Base-by-base conservation (phyloP, 2,329 filamentous ascomycete genomes). In the Ophioceras dolichostomum region DNA sequence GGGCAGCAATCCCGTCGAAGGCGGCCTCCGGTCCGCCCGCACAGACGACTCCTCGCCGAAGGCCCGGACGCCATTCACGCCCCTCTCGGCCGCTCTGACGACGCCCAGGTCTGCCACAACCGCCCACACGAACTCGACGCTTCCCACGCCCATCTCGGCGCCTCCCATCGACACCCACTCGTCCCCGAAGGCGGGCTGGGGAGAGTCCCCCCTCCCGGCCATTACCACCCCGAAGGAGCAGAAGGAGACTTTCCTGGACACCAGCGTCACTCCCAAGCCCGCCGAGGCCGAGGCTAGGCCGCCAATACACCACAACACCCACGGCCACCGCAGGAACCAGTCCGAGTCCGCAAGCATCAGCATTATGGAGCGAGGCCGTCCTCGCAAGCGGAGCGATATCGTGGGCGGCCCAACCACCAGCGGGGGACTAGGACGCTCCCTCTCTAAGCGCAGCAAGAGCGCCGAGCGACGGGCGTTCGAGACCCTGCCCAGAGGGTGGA, bases 281-380 rank as follows among this genome's bases (percentile, higher is more conserved):
- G 57, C 59, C 6, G 58, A 59, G 27, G 41, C 12, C 19, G 32
- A 34, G 32, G 16, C 31, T 19, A 18, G 32, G 10, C 32, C 32
- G n/a, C 32, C 32, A 4, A 13, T 34, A 13, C 24, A 34, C 17
- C 32, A 34, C 21, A 34, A 34, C 21, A 10, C 21, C 20, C 28
- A 32, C 28, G 50, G 60, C 4, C 73, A 78, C 46, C 62, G 63
- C 37, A 61, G 73, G 34, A 65, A 66, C 16, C 65, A 65, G 35
- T 79, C 75, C 1, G 75, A 79, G 39, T 65, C 68, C 0, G 69
- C 63, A 10, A 30, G 24, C 5, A 27, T 26, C 2, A 68, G 67
- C 41, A 70, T 76, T 32, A 73, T 75, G 65, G 73, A 79, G 41
- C 62, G 75, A 31, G 75, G 74, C 5, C 65, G 75, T n/a, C 70